Conservation (phyloP, 1,284 basidiomycete genomes). For the Ustilago esculenta region DNA sequence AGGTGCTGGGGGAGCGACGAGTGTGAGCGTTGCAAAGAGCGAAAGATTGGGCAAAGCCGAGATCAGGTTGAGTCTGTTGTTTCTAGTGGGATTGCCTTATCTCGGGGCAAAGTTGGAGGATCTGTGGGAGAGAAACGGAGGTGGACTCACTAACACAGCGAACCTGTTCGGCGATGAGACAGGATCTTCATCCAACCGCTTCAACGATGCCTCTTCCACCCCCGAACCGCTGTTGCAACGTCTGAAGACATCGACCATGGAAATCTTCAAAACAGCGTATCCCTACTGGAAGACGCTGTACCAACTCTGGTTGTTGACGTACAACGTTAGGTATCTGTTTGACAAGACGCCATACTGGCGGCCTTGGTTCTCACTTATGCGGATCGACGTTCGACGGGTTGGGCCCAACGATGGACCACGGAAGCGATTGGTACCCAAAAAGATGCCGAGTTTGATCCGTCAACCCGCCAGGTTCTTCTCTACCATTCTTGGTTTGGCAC, state of each 20-base stretch:
- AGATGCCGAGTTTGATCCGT: constrained; percentile 42
- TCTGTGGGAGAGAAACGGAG: constrained; percentile 88
- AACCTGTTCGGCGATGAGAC: constrained; percentile 71
- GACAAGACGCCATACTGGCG: constrained; percentile 86
- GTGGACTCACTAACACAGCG: constrained; percentile 72
- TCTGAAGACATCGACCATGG: not conserved
- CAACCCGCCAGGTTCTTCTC: constrained; percentile 42
- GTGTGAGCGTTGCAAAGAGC: constrained; percentile 7
- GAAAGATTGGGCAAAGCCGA: constrained; percentile 47
- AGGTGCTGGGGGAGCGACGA: constrained; percentile 7
- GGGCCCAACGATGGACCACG: constrained; percentile 67
- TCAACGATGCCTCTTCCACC: not conserved
- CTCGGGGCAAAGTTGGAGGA: constrained; percentile 87
- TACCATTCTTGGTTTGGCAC: constrained; percentile 28
- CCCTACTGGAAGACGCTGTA: constrained; percentile 82
- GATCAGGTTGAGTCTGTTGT: constrained; percentile 35
- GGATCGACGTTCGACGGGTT: constrained; percentile 81
- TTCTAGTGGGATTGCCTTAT: constrained; percentile 86
- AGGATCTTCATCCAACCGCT: not conserved
- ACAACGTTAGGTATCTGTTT: constrained; percentile 91
- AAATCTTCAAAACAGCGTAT: constrained; percentile 70
- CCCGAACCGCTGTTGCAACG: not conserved
- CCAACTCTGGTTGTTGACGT: constrained; percentile 79
- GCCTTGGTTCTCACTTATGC: constrained; percentile 88
- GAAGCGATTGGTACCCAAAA: constrained; percentile 30